Conservation (phyloP, 164 flowering plant genomes). For the Magnolia sinica region DNA sequence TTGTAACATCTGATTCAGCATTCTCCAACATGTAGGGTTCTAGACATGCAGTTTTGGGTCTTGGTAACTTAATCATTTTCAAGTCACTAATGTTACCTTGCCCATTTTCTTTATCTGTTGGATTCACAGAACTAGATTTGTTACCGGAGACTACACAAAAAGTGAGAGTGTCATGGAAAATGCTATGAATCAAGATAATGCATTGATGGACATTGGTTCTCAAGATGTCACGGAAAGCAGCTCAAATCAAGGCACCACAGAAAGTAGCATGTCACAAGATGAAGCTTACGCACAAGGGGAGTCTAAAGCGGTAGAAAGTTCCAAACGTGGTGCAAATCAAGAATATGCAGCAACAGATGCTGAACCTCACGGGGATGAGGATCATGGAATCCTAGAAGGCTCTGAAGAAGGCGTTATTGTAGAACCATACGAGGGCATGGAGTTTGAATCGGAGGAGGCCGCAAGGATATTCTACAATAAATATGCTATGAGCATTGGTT, state of each 20-base stretch:
- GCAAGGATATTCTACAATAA: conserved; percentile 18
- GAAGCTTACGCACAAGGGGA: neutral
- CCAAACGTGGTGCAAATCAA: neutral
- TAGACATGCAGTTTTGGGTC: neutral
- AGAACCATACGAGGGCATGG: conserved; percentile 23
- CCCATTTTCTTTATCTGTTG: neutral
- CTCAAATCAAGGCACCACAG: neutral
- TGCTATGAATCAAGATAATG: neutral
- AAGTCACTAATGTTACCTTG: neutral
- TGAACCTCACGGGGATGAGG: neutral
- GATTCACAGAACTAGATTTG: conserved; percentile 1
- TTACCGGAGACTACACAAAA: neutral
- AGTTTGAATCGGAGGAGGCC: conserved; percentile 24
- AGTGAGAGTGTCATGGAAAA: neutral
- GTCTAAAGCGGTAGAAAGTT: neutral
- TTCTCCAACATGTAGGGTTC: neutral
- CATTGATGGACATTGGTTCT: neutral
- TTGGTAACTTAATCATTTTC: neutral
- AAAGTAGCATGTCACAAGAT: conserved; percentile 1
- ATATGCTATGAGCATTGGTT: conserved; percentile 19
- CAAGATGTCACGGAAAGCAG: conserved; percentile 13
- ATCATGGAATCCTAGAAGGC: neutral
- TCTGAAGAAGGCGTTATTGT: conserved; percentile 1
- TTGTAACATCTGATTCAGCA: neutral
- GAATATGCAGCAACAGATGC: neutral